phyloP scores from a whole-genome alignment of 306 rosid genomes.

The Begonia peltatifolia region DNA sequence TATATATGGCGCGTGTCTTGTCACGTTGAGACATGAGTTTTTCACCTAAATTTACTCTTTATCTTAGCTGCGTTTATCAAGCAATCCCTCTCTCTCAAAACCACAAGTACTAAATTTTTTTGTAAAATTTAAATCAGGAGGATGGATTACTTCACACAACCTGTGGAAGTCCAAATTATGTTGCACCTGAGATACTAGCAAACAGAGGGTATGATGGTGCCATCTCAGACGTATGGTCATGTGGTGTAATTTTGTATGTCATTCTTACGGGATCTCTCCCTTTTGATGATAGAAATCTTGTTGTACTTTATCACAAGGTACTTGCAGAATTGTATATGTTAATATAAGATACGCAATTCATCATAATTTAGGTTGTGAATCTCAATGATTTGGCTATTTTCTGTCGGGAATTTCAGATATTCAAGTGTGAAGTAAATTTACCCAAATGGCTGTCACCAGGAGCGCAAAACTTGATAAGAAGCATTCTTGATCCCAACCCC shows the following conservation, averaged over 20 bases:
- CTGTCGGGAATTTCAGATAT: conserved; percentile 31
- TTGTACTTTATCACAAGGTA: conserved; percentile 89
- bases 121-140: conserved; percentile 19
- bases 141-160: conserved; percentile 95
- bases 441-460: conserved; percentile 71
- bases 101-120: no score
- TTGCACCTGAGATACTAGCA: conserved; percentile 85
- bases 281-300: conserved; percentile 82
- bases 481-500: conserved; percentile 80
- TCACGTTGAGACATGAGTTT: no score
- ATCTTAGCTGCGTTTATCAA: no score
- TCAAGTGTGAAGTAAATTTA: conserved; percentile 50
- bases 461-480: conserved; percentile 50
- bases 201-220: conserved; percentile 83
- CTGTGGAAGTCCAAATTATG: conserved; percentile 98
- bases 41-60: no score
- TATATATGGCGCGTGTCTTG: no score
- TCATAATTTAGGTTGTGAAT: no score
- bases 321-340: neutral
- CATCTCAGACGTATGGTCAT: conserved; percentile 83
- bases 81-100: no score
- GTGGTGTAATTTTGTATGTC: conserved; percentile 80
- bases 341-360: no score
- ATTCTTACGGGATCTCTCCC: conserved; percentile 72
- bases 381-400: neutral